These are phyloP conservation scores for Bipolaris victoriae DNA, from an alignment of 2,329 filamentous ascomycete species.

Conservation along the genomic window DNA sequence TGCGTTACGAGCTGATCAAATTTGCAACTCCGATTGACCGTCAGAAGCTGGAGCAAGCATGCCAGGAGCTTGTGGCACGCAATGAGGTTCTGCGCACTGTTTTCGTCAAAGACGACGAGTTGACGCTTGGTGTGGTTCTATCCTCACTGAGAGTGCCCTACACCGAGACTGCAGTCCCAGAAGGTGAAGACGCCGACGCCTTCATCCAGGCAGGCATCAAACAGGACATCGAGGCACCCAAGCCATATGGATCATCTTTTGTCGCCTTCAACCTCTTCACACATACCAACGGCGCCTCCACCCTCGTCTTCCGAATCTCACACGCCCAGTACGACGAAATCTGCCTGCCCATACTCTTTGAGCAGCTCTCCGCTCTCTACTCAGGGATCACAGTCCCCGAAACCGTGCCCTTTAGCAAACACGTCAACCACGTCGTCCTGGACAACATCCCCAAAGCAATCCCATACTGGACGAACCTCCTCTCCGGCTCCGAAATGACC, in stretches of 20 bases:
- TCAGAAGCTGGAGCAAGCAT: conserved; percentile 57
- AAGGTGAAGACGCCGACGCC: conserved; percentile 58
- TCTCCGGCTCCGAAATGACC: conserved; percentile 61
- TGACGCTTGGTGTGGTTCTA: conserved; percentile 65
- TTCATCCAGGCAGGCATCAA: conserved; percentile 63
- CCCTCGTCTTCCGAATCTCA: conserved; percentile 67
- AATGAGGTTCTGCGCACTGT: conserved; percentile 72
- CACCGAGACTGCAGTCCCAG: conserved; percentile 42
- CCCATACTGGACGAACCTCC: conserved; percentile 66
- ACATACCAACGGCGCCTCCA: conserved; percentile 59
- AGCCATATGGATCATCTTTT: conserved; percentile 61
- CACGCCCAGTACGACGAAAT: conserved; percentile 75
- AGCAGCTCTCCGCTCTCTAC: conserved; percentile 64
- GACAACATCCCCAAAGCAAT: conserved; percentile 56
- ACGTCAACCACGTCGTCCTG: conserved; percentile 51
- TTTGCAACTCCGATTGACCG: conserved; percentile 61
- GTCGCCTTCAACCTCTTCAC: conserved; percentile 57
- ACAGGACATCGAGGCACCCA: conserved; percentile 61
- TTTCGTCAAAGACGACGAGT: conserved; percentile 60
- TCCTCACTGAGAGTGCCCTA: conserved; percentile 60
- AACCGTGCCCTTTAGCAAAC: conserved; percentile 54
- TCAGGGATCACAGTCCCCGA: conserved; percentile 40
- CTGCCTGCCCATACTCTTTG: conserved; percentile 66
- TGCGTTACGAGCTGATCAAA: conserved; percentile 69
- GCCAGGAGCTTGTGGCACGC: conserved; percentile 62